phyloP scores from a whole-genome alignment of 805 yeast genomes.

The Wickerhamomyces subpelliculosus region DNA sequence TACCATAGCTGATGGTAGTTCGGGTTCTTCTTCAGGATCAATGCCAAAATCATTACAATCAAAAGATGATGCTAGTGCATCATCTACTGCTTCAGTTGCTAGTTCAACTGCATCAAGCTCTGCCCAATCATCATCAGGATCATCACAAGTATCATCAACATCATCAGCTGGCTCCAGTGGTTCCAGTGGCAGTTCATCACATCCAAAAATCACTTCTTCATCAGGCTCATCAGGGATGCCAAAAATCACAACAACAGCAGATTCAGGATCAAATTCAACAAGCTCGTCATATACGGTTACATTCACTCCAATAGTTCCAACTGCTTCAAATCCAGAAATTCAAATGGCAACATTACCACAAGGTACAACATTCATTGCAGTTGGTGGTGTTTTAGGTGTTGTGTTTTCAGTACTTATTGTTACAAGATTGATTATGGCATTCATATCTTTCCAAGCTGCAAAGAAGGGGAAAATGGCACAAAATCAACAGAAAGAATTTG shows the following conservation, averaged over 20 bases:
- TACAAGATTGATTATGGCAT: slow-evolving; percentile 14
- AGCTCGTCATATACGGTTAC: slow-evolving; percentile 9
- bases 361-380: slow-evolving; percentile 75
- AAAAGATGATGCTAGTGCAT: too few relatives aligned
- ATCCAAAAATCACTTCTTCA: not conserved
- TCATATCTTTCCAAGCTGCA: too few relatives aligned
- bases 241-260: not conserved
- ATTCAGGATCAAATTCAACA: not conserved
- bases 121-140: not conserved
- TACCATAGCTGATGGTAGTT: too few relatives aligned
- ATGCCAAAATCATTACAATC: too few relatives aligned
- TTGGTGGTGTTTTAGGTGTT: slow-evolving; percentile 62
- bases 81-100: too few relatives aligned
- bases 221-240: not conserved
- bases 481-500: too few relatives aligned
- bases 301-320: slow-evolving; percentile 20
- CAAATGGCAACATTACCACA: slow-evolving; percentile 39
- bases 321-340: slow-evolving; percentile 47
- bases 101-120: too few relatives aligned
- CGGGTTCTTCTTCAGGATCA: too few relatives aligned
- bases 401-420: slow-evolving; percentile 20
- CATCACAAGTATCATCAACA: too few relatives aligned
- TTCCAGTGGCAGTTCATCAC: too few relatives aligned
- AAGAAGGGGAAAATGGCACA: too few relatives aligned
- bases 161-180: not conserved